Conservation (phyloP, 169 alveolate species). For the Cryptosporidium sp. region DNA sequence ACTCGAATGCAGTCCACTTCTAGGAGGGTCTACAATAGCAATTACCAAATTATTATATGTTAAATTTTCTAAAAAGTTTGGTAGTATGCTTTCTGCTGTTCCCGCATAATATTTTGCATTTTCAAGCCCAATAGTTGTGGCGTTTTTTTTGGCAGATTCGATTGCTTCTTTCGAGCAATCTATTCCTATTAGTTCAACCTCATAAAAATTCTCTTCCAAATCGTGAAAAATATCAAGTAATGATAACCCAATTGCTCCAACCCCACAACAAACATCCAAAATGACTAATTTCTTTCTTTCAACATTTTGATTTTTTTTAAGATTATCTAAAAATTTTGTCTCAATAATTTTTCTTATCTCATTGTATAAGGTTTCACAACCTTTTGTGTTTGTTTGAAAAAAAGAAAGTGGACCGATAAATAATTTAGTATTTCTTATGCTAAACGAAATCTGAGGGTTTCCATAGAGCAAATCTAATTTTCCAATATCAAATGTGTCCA, state of each 20-base stretch:
- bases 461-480: constrained; percentile 47
- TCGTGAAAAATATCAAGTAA: constrained; percentile 59
- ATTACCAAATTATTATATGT: neutral
- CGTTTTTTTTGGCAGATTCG: constrained; percentile 69
- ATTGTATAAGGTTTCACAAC: constrained; percentile 61
- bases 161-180: constrained; percentile 77
- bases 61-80: neutral
- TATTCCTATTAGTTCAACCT: constrained; percentile 73
- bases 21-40: constrained; percentile 79
- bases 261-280: constrained; percentile 79
- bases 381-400: constrained; percentile 78
- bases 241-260: constrained; percentile 78
- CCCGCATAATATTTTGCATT: constrained; percentile 64
- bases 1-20: constrained; percentile 65
- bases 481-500: constrained; percentile 61
- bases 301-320: neutral
- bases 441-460: neutral
- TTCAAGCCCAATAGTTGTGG: constrained; percentile 39
- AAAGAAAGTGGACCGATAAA: constrained; percentile 68
- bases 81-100: constrained; percentile 51
- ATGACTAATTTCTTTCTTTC: constrained; percentile 9
- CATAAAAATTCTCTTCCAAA: neutral
- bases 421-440: constrained; percentile 28
- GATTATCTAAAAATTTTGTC: neutral
- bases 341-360: constrained; percentile 28